Evolutionary conservation across 257 asterid species (phyloP), one percentile per base, ranked within the genome.

Genomic region (Henckelia pumila): DNA sequence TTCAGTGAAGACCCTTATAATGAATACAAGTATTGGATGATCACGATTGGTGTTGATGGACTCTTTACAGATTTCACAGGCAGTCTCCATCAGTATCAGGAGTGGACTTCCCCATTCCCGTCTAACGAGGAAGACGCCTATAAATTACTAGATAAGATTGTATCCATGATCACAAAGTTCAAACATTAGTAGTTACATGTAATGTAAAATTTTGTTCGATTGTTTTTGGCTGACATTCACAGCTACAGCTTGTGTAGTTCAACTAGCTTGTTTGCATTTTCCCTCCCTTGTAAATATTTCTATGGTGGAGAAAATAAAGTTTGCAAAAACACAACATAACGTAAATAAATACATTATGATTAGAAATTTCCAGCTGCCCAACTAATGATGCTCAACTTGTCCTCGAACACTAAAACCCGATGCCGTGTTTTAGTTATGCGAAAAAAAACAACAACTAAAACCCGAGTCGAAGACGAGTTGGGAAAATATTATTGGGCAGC

Each of bases 21-120:
- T 0, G 99, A 94, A 67, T 94, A 77, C 26, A 85, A 85, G 22
- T 94, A 75, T 72, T 94, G 99, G 99, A 57, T 88, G 55, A 88
- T 79, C 75, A 74, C 79, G 82, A 70, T 90, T 0, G 95, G 94
- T 5, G 93, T 94, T 37, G 99, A 94, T 62, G 99, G 99, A 49
- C 87, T 91, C 26, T 94, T 94, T 56, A 94, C 99, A 6, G 99
- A 93, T 60, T 93, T 93, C 77, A 83, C 97, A 0, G 96, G 96
- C 50, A 94, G 96, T 81, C 88, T 94, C 35, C 95, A 88, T 70
- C 92, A 81, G 3, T 94, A 78, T 79, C 99, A 85, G 67, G 88
- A 90, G 71, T 93, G 95, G 95, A 77, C 95, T 9, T 66, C 69
- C 2, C 93, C 93, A 14, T 81, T 66, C 64, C 69, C 82, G 13